Conservation (phyloP, 352 stramenopile species). For the Pythium dissimile region DNA sequence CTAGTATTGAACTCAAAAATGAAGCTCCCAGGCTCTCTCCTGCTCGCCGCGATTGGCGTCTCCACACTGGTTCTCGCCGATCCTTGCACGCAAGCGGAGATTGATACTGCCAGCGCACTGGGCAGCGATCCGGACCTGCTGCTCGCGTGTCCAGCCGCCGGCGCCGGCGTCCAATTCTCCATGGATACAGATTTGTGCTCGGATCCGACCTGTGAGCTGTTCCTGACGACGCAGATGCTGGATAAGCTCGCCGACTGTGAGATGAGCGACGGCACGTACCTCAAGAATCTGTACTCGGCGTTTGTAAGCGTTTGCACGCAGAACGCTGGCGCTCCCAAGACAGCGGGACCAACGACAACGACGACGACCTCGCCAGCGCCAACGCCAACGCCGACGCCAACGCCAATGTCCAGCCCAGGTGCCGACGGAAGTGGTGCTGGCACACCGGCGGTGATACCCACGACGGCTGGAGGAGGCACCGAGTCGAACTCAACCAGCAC, state of each 20-base stretch:
- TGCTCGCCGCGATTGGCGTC: background rate
- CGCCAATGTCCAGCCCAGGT: too few species aligned
- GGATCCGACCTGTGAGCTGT: background rate
- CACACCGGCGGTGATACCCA: background rate
- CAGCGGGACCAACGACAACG: background rate
- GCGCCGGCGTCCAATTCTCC: background rate
- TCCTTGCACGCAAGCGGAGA: background rate
- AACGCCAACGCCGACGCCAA: background rate
- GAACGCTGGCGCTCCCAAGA: background rate
- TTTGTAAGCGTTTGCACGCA: conserved; percentile 1
- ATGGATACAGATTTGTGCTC: background rate
- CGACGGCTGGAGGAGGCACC: too few species aligned
- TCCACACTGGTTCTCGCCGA: background rate
- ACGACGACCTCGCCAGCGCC: background rate
- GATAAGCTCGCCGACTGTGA: background rate
- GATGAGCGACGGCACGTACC: background rate
- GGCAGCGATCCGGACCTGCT: background rate
- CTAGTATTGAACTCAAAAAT: too few species aligned
- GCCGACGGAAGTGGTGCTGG: background rate
- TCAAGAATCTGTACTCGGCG: background rate
- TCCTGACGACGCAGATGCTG: background rate
- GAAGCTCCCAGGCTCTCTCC: too few species aligned
- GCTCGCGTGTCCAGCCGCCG: background rate
- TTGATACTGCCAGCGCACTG: background rate
- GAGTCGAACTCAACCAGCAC: too few species aligned